Percentiles rank a stretch among this genome's conserved stretches.
phyloP scores from a whole-genome alignment of 371 early-diverging fungal genomes.

The Phascolomyces articulosus region DNA sequence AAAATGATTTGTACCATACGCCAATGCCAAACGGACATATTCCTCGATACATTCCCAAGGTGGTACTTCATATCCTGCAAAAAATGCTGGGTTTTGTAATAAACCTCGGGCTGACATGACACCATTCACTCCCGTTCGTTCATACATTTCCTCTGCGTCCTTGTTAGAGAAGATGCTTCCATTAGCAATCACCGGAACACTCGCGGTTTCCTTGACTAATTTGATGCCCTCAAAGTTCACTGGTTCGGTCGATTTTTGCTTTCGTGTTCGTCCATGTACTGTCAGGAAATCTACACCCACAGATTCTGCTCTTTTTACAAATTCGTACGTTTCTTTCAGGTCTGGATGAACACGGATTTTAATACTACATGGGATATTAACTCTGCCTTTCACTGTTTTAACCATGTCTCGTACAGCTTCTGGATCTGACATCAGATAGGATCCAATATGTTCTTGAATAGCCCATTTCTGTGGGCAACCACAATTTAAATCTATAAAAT shows the following conservation, averaged over 20 bases:
- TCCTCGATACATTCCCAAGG: constrained; percentile 79
- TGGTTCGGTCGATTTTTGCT: constrained; percentile 77
- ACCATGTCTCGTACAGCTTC: constrained; percentile 86
- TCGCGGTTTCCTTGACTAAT: constrained; percentile 72
- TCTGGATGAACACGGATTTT: constrained; percentile 83
- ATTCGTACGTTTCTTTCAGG: constrained; percentile 76
- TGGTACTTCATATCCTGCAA: constrained; percentile 70
- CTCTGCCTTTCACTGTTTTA: constrained; percentile 64
- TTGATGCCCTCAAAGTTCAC: constrained; percentile 74
- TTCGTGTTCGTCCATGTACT: constrained; percentile 82
- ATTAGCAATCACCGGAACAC: constrained; percentile 82
- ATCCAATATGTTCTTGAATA: constrained; percentile 78
- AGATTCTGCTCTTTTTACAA: constrained; percentile 75
- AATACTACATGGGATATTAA: constrained; percentile 74
- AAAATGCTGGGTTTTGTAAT: constrained; percentile 88
- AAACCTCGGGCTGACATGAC: constrained; percentile 91
- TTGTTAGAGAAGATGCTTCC: constrained; percentile 74
- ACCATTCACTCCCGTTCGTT: constrained; percentile 79
- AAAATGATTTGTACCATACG: constrained; percentile 82
- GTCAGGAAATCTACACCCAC: constrained; percentile 83
- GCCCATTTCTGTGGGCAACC: constrained; percentile 93
- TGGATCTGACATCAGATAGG: constrained; percentile 78
- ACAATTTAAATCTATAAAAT: constrained; percentile 73
- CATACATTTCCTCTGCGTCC: constrained; percentile 71
- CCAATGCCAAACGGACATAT: constrained; percentile 76